These are phyloP conservation scores for Tolypocladium pustulatum DNA, from an alignment of 2,329 filamentous ascomycete species.

Conservation along the genomic window DNA sequence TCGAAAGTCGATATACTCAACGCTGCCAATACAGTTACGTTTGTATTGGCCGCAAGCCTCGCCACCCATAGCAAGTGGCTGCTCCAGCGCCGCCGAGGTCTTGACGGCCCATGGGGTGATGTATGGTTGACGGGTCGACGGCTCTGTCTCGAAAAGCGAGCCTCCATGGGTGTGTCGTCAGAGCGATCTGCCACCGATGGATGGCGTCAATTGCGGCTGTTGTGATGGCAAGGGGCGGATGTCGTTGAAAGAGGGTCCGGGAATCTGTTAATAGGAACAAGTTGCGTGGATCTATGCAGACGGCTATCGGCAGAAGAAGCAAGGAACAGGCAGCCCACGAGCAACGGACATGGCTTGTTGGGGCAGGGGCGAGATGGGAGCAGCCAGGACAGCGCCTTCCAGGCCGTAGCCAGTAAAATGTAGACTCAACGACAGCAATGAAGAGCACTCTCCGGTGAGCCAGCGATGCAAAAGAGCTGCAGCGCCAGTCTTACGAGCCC, in stretches of 20 bases:
- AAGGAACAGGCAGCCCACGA: not conserved
- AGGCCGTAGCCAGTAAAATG: not conserved
- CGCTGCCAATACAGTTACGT: slow-evolving; percentile 36
- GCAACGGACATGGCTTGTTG: not conserved
- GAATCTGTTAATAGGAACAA: not conserved
- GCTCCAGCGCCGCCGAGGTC: not conserved
- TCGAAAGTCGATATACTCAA: not conserved
- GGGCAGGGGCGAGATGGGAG: not conserved
- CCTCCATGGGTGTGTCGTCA: not conserved
- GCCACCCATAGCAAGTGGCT: slow-evolving; percentile 6
- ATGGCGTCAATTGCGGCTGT: not conserved
- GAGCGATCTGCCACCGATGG: not conserved
- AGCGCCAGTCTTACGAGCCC: not conserved
- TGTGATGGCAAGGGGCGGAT: not conserved
- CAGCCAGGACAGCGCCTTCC: not conserved
- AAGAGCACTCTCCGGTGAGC: not conserved
- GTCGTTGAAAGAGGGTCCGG: not conserved
- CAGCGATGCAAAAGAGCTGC: not conserved
- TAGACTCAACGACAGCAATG: not conserved
- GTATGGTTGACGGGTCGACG: not conserved
- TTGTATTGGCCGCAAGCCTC: slow-evolving; percentile 50
- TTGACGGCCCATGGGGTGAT: not conserved
- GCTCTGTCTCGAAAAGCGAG: not conserved
- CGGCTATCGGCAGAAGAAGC: not conserved
- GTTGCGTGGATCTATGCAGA: not conserved